Evolutionary conservation across 2,329 filamentous ascomycete species (phyloP).

Genomic region (Colletotrichum truncatum): DNA sequence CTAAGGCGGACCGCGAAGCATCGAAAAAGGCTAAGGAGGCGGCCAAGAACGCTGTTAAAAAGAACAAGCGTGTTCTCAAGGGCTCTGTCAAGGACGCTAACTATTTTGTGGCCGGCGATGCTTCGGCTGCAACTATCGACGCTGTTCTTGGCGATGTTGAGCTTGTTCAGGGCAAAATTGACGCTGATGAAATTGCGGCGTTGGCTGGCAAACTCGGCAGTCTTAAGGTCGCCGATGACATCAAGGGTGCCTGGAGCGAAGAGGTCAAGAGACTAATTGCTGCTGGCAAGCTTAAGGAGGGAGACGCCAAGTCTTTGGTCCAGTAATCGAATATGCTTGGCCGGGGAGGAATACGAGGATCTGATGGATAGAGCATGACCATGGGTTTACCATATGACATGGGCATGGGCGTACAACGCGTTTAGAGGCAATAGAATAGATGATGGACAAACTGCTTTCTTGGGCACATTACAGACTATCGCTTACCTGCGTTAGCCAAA

Average conservation of each 20-base stretch:
- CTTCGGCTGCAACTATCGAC: constrained; percentile 82
- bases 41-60: constrained; percentile 98
- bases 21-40: constrained; percentile 98
- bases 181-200: constrained; percentile 87
- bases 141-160: constrained; percentile 87
- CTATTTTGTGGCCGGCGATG: constrained; percentile 84
- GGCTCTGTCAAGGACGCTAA: constrained; percentile 96
- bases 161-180: constrained; percentile 85
- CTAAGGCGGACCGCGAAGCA: constrained; percentile 84
- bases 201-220: constrained; percentile 83
- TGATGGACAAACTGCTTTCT: neutral
- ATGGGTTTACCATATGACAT: neutral
- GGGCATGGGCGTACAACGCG: neutral
- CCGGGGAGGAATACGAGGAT: neutral
- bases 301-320: constrained; percentile 75
- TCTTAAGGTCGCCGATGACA: constrained; percentile 81
- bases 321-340: constrained; percentile 38
- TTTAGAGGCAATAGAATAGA: neutral
- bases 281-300: constrained; percentile 87
- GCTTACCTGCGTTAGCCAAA: too few species aligned
- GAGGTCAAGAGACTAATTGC: constrained; percentile 82
- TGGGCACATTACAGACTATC: too few species aligned
- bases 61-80: constrained; percentile 99
- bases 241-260: constrained; percentile 83
- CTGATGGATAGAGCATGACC: neutral